Evolutionary conservation across 306 rosid species (phyloP), one percentile per base, ranked within the genome.

Genomic region (Prunus persica): DNA sequence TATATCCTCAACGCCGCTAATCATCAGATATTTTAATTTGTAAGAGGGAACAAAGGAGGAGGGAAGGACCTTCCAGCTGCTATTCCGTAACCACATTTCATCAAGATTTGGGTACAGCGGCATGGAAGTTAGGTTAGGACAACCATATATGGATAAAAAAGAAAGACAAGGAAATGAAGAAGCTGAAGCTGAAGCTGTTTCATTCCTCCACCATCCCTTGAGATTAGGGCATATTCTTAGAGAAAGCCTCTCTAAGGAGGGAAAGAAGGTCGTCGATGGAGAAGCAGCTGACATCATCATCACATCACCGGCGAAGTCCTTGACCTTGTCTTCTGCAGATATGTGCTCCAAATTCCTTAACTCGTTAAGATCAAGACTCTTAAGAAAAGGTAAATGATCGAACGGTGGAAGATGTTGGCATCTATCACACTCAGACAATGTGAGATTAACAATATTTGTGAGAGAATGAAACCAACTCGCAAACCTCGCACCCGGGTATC

Each of bases 351-450:
- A 13, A 2, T 3, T 46, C 25, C 0, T 0, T 13, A 75, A 8
- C 0, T 0, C 0, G 0, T 0, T 0, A 6, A 79, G 10, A 0
- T 0, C 0, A 5, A 79, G 67, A 38, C 14, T 2, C 61, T 80
- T 66, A 12, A 79, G 86, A 43, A 15, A 56, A 2, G 78, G 76
- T 5, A 34, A 83, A 67, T 15, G 46, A 22, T 76, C 72, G 22
- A 79, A 22, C 0, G 70, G 69, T 60, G 82, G 55, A 50, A 50
- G 55, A 50, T 14, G 18, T 15, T 50, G 55, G 55, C 55, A 50
- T 15, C 55, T 50, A 4, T 2, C 8, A 50, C 55, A 15, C 0
- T 3, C 0, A 50, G 0, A 15, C 8, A 50, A 50, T 13, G 0
- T 1, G n/a, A 50, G n/a, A 3, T 50, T 3, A 50, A 1, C 7